Percentiles rank a stretch among this genome's conserved stretches.
phyloP scores from a whole-genome alignment of 1,284 basidiomycete genomes.

The Tetrapyrgos nigripes region DNA sequence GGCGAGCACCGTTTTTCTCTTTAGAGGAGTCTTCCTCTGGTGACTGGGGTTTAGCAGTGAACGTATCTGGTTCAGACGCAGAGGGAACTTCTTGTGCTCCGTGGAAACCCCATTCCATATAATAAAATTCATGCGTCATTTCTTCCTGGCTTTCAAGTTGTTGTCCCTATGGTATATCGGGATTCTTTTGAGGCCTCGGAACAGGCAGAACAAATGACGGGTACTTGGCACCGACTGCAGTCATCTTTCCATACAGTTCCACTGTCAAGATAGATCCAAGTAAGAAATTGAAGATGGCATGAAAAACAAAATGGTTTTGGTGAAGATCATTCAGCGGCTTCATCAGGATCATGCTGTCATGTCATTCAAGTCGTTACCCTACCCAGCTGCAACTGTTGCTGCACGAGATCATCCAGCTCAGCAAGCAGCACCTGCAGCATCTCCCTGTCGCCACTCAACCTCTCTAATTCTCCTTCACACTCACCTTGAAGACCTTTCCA shows the following conservation, averaged over 20 bases:
- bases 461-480: conserved; percentile 63
- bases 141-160: too few relatives aligned
- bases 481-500: conserved; percentile 63
- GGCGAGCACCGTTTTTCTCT: too few relatives aligned
- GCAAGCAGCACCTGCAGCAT: conserved; percentile 60
- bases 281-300: not conserved
- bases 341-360: not conserved
- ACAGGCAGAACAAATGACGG: conserved; percentile 84
- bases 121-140: conserved; percentile 84
- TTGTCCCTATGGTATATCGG: conserved; percentile 36
- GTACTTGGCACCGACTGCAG: conserved; percentile 64
- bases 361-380: too few relatives aligned
- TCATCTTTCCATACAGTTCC: conserved; percentile 77
- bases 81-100: conserved; percentile 62
- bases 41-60: conserved; percentile 35
- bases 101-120: conserved; percentile 87
- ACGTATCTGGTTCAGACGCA: conserved; percentile 15
- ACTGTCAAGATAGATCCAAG: conserved; percentile 26
- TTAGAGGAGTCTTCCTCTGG: conserved; percentile 35
- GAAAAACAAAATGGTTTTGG: not conserved
- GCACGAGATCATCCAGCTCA: conserved; percentile 57
- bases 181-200: conserved; percentile 50
- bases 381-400: not conserved
- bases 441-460: conserved; percentile 58
- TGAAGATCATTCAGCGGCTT: not conserved